Conservation (phyloP, 805 yeast genomes). For the Yamadazyma laniorum region DNA sequence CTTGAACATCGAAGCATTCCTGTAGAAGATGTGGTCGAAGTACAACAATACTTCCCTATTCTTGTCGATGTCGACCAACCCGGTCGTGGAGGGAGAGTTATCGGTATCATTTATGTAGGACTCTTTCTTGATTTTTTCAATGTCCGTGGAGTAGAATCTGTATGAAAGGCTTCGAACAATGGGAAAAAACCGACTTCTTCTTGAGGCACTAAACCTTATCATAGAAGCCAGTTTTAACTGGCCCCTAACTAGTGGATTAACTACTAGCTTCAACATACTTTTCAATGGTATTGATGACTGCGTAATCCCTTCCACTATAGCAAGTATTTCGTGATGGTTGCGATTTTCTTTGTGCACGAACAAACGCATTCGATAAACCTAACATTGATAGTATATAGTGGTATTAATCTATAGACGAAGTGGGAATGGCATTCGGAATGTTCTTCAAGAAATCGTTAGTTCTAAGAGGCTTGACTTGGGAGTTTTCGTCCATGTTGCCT, state of each 20-base stretch:
- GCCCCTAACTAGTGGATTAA: background rate
- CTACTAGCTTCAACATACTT: background rate
- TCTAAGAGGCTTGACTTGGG: conserved; percentile 55
- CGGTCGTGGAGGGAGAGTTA: conserved; percentile 36
- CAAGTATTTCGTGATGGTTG: background rate
- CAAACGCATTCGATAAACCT: too few species aligned
- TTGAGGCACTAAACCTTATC: too few species aligned
- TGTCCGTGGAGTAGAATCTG: conserved; percentile 20
- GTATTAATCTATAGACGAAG: conserved; percentile 19
- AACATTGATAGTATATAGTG: too few species aligned
- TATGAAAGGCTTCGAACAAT: background rate
- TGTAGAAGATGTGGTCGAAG: conserved; percentile 36
- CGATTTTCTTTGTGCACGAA: background rate
- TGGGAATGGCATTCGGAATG: conserved; percentile 16
- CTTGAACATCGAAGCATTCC: conserved; percentile 23
- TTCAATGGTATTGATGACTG: background rate
- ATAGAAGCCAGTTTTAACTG: background rate
- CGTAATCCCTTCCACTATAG: background rate
- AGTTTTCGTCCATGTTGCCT: conserved; percentile 19
- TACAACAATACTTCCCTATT: conserved; percentile 33
- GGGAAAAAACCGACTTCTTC: too few species aligned
- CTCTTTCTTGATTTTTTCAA: conserved; percentile 32
- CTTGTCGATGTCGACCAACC: conserved; percentile 36
- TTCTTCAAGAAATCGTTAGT: conserved; percentile 60
- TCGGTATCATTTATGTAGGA: conserved; percentile 24